Evolutionary conservation across 202 grass and related monocot species (phyloP).

Genomic region (Digitaria exilis): DNA sequence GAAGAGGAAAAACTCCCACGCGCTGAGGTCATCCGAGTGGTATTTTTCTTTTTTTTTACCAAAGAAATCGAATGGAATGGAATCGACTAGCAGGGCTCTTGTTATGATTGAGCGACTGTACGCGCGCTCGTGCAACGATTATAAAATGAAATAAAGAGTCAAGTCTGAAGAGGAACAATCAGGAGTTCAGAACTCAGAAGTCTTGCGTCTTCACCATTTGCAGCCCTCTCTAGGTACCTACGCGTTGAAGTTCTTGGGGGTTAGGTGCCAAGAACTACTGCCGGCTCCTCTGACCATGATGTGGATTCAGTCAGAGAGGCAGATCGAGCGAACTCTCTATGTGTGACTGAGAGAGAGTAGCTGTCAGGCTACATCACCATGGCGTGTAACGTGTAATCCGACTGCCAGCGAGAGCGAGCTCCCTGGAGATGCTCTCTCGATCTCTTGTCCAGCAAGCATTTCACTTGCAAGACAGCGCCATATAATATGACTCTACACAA

Average conservation of each 20-base stretch:
- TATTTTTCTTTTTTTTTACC: not conserved
- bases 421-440: not conserved
- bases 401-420: not conserved
- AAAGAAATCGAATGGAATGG: not conserved
- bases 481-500: not conserved
- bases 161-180: not conserved
- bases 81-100: not conserved
- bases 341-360: not conserved
- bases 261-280: slow-evolving; percentile 26
- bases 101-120: slow-evolving; percentile 33
- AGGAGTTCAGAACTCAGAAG: not conserved
- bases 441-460: not conserved
- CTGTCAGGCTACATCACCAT: not conserved
- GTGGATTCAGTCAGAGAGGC: not conserved
- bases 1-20: not conserved
- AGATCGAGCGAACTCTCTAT: not conserved
- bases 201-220: slow-evolving; percentile 22
- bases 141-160: not conserved
- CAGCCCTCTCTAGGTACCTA: not conserved
- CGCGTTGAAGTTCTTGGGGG: slow-evolving; percentile 17
- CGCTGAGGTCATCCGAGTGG: slow-evolving; percentile 39
- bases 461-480: not conserved
- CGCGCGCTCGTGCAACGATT: slow-evolving; percentile 37
- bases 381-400: not conserved
- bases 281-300: not conserved